Conservation (phyloP, 352 stramenopile species). For the Aphanomyces cochlioides region DNA sequence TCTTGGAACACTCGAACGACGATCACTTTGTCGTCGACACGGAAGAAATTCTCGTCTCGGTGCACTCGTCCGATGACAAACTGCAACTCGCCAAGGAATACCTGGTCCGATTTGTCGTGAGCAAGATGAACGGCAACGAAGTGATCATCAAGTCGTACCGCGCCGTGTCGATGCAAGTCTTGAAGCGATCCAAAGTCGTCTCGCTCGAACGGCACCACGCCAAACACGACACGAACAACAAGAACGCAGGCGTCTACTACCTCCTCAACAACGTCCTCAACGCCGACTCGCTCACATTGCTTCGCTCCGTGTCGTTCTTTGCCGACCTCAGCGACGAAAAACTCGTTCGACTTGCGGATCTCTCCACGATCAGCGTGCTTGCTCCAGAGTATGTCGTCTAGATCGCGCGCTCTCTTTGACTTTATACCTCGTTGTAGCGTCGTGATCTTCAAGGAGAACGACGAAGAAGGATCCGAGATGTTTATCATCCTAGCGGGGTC, state of each 20-base stretch:
- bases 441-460: slow-evolving; percentile 61
- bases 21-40: slow-evolving; percentile 26
- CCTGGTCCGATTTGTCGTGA: slow-evolving; percentile 25
- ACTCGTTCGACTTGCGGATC: slow-evolving; percentile 56
- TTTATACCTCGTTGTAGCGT: slow-evolving; percentile 3
- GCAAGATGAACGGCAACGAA: slow-evolving; percentile 50
- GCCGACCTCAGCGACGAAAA: slow-evolving; percentile 54
- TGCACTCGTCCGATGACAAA: slow-evolving; percentile 4
- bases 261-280: slow-evolving; percentile 67
- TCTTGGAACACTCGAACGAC: background rate
- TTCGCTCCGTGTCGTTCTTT: slow-evolving; percentile 72
- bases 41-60: slow-evolving; percentile 28
- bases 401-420: background rate
- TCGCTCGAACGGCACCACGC: slow-evolving; percentile 42
- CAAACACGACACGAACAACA: slow-evolving; percentile 37
- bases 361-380: slow-evolving; percentile 75
- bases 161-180: slow-evolving; percentile 35
- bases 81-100: slow-evolving; percentile 15
- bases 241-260: slow-evolving; percentile 31
- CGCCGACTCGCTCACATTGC: slow-evolving; percentile 54
- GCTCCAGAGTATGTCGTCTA: slow-evolving; percentile 50
- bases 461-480: slow-evolving; percentile 75
- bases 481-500: slow-evolving; percentile 64
- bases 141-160: slow-evolving; percentile 54
- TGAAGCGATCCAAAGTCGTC: slow-evolving; percentile 45